Conservation (phyloP, 306 rosid genomes). For the Amphicarpaea edgeworthii region DNA sequence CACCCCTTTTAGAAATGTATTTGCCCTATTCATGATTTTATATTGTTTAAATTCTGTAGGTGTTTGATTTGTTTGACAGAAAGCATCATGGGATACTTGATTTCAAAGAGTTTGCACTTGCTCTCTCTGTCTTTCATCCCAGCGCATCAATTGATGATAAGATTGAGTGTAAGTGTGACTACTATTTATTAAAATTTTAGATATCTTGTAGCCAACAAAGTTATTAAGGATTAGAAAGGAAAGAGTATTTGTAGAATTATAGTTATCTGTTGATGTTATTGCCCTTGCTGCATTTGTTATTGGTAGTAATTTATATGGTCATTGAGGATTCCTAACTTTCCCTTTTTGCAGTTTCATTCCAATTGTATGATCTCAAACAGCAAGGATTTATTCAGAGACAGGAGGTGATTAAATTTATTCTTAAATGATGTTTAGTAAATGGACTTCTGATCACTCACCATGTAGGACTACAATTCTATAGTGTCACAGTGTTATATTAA, state of each 20-base stretch:
- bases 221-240: conserved; percentile 3
- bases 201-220: conserved; percentile 28
- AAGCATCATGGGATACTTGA: conserved; percentile 72
- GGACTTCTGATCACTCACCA: conserved; percentile 22
- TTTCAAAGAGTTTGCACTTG: conserved; percentile 82
- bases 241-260: conserved; percentile 27
- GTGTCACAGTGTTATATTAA: neutral
- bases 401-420: conserved; percentile 66
- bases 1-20: conserved; percentile 9
- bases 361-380: conserved; percentile 78
- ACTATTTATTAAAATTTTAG: conserved; percentile 29
- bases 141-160: conserved; percentile 75
- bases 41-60: conserved; percentile 60
- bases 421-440: conserved; percentile 17
- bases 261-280: conserved; percentile 7
- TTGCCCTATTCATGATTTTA: conserved; percentile 24
- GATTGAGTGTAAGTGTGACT: conserved; percentile 71
- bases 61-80: conserved; percentile 80
- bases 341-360: conserved; percentile 78
- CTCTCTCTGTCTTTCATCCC: conserved; percentile 90
- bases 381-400: conserved; percentile 80
- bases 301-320: conserved; percentile 22
- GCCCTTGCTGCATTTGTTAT: conserved; percentile 21
- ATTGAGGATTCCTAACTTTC: conserved; percentile 44
- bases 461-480: conserved; percentile 6